Base-by-base conservation (phyloP, 768 basidiomycete species). In the Leucocoprinus birnbaumii region DNA sequence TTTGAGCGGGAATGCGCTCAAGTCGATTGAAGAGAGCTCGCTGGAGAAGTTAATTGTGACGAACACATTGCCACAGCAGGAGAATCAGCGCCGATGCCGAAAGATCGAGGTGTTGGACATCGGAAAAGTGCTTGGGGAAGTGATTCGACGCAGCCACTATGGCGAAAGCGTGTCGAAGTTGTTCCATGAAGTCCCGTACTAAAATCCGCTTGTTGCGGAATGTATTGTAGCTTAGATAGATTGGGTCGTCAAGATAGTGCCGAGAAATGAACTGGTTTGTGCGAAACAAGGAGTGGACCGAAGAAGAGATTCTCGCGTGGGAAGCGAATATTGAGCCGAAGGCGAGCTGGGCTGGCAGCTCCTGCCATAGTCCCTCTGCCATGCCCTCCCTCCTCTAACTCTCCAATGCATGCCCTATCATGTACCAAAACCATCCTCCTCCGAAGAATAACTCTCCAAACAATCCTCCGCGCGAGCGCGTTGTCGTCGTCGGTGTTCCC, bases 21-120 rank as follows among this genome's bases (percentile, higher is more conserved):
- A 83, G 67, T 75, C 77, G 7, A 81, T 99, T 35, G 76, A 80
- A 63, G 77, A 77, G 62, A 89, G 90, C 56, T 80, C 80, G 52
- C 79, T 99, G 66, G 89, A 93, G 73, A 94, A 96, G 77, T 73
- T 99, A 67, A 93, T 98, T 55, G 96, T 99, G 65, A 98, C 97
- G 65, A 99, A 99, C 76, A 97, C 95, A 70, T 83, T 98, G 38
- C 97, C 97, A 51, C 97, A 98, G 71, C 66, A 78, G 48, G 85
- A 76, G 63, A 91, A 95, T 72, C 80, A 85, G 68, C 80, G 74
- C 37, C 69, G 66, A 51, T 92, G 91, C 71, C 69, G 70, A 41
- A 91, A 93, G 73, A 83, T 99, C 41, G 92, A 94, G 73, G 91
- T 94, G 51, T 87, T 99, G 62, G 95, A 98, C 74, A 87, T 99